A percentile compares a stretch with the other conserved stretches of the same genome.
phyloP scores from a whole-genome alignment of 768 basidiomycete species.

The Boletus insuetus region DNA sequence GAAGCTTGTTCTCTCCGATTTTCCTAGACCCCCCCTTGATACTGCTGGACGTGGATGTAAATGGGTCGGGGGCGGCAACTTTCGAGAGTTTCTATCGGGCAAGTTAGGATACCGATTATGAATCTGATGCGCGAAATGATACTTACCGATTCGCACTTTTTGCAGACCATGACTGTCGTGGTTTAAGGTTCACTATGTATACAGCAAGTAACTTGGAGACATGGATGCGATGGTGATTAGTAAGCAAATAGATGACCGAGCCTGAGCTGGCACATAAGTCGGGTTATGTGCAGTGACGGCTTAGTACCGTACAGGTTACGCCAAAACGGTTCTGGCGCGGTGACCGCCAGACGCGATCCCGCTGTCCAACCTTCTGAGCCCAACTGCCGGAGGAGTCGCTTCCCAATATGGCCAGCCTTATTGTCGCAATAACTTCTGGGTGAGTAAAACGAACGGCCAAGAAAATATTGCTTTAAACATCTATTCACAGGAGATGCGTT shows the following conservation, averaged over 20 bases:
- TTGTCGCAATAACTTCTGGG: conserved; percentile 25
- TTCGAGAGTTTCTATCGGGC: conserved; percentile 78
- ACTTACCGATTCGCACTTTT: conserved; percentile 76
- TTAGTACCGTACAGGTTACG: neutral
- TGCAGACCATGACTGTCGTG: conserved; percentile 68
- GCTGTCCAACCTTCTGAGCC: conserved; percentile 3
- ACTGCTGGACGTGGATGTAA: conserved; percentile 64
- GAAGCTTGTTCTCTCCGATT: conserved; percentile 83
- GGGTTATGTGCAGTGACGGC: neutral
- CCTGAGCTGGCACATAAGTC: neutral
- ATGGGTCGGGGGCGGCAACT: conserved; percentile 87
- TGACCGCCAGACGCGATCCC: neutral
- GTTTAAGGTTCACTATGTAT: neutral
- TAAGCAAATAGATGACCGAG: conserved; percentile 8
- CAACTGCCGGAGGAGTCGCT: conserved; percentile 3
- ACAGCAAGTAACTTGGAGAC: neutral
- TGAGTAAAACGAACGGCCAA: conserved; percentile 18
- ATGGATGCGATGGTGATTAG: conserved; percentile 14
- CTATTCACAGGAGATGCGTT: conserved; percentile 28
- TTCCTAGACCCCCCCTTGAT: conserved; percentile 80
- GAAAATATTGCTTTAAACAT: conserved; percentile 5
- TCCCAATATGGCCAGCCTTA: conserved; percentile 27
- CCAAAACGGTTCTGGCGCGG: neutral
- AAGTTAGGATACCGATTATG: neutral
- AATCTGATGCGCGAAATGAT: conserved; percentile 13